These are phyloP conservation scores for Mycena olivaceomarginata DNA, from an alignment of 768 basidiomycete genomes.

Conservation along the genomic window DNA sequence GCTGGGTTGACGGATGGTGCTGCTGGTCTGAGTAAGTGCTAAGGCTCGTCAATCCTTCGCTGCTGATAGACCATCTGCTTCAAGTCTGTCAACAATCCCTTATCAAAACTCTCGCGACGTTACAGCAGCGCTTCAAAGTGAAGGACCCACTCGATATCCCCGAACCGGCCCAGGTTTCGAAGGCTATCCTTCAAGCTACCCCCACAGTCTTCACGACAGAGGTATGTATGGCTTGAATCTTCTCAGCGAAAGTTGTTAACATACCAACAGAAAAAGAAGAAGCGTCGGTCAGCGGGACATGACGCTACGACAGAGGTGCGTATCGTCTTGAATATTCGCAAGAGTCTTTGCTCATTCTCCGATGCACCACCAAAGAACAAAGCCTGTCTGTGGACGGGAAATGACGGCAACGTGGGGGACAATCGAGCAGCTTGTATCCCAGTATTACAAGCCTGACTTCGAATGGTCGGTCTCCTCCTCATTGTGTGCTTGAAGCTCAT, in stretches of 20 bases:
- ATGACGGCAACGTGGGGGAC: slow-evolving; percentile 2
- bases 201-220: neutral
- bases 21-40: slow-evolving; percentile 11
- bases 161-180: neutral
- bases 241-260: neutral
- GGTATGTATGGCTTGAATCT: neutral
- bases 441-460: slow-evolving; percentile 23
- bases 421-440: slow-evolving; percentile 18
- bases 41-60: neutral
- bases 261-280: no score
- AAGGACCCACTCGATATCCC: slow-evolving; percentile 1
- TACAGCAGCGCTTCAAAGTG: slow-evolving; percentile 21
- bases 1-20: neutral
- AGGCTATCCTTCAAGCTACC: slow-evolving; percentile 1
- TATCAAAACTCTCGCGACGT: slow-evolving; percentile 9
- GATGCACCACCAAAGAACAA: slow-evolving; percentile 23
- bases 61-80: neutral
- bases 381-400: neutral
- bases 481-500: neutral
- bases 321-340: no score
- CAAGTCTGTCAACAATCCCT: slow-evolving; percentile 26
- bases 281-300: no score
- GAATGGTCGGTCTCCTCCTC: slow-evolving; percentile 4
- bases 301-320: no score
- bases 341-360: neutral